Percentiles rank a stretch among this genome's conserved stretches.
These are phyloP conservation scores for Termitomyces sp. DNA, from an alignment of 1,284 basidiomycete species.

Conservation along the genomic window DNA sequence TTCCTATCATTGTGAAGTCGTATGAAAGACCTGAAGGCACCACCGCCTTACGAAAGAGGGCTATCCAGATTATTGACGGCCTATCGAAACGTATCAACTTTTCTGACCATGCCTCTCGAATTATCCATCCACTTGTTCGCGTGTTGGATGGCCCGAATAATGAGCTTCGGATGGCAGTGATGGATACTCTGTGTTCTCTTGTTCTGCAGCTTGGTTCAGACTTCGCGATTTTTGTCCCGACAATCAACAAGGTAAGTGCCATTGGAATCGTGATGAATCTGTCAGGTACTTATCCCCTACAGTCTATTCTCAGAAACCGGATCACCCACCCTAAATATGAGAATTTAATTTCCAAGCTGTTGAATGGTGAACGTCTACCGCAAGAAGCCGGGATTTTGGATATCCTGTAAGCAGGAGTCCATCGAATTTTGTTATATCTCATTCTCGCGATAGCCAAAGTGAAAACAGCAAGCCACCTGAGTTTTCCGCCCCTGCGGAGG, in stretches of 20 bases:
- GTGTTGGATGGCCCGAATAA: conserved; percentile 78
- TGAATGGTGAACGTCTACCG: conserved; percentile 90
- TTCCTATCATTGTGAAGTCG: conserved; percentile 90
- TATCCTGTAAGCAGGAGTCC: conserved; percentile 41
- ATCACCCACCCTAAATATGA: conserved; percentile 89
- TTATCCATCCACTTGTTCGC: conserved; percentile 93
- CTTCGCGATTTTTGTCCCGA: conserved; percentile 96
- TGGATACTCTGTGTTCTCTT: conserved; percentile 92
- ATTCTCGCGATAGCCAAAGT: conserved; percentile 34
- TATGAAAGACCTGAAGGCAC: conserved; percentile 84
- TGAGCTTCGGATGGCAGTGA: conserved; percentile 82
- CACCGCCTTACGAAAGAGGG: conserved; percentile 76
- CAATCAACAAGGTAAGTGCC: conserved; percentile 82
- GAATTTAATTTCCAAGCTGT: conserved; percentile 80
- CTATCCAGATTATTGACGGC: conserved; percentile 89
- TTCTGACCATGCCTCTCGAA: conserved; percentile 96
- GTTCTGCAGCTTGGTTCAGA: conserved; percentile 93
- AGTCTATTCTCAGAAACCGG: conserved; percentile 77
- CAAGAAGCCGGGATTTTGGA: conserved; percentile 65
- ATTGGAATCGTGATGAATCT: neutral
- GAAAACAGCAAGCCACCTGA: conserved; percentile 64
- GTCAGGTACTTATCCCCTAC: conserved; percentile 6
- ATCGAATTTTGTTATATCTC: conserved; percentile 5
- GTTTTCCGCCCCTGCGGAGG: conserved; percentile 74
- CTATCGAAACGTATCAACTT: conserved; percentile 95